Evolutionary conservation across 805 yeast species (phyloP), one percentile per base, ranked within the genome.

Genomic region (Kluyveromyces dobzhanskii): DNA sequence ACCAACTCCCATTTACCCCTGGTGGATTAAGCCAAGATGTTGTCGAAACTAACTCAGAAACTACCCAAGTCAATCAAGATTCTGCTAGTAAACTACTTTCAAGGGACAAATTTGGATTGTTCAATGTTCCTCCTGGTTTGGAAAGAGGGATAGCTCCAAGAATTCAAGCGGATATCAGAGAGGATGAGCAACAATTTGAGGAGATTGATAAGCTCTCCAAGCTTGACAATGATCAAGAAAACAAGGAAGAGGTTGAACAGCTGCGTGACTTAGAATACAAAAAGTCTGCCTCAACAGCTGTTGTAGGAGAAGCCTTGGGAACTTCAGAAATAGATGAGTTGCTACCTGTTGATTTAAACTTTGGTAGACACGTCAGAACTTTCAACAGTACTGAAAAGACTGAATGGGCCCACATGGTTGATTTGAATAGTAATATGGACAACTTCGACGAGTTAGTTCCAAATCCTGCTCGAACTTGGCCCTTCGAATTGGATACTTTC

Each of bases 401-500:
- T 44, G 77, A 79, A 43, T 92, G 97, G 97, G 98, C 98, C 0
- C 98, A 92, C 62, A 77, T 85, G 30, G 95, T 92, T 9, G 95
- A 92, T 50, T 63, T 92, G 35, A 77, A 84, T 52, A 94, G 86
- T 53, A 75, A 73, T 43, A 75, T 92, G 40, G 84, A 80, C 17
- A 87, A 92, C 57, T 92, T 92, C 56, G 69, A 75, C 14, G 95
- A 88, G 51, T 66, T 92, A 37, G 86, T 92, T 4, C 97, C 98
- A 0, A 78, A 84, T 44, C 90, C 90, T 68, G 98, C 98, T 0
- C 68, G 95, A 38, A 76, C 71, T 31, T 92, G 95, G 92, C 97
- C 98, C 0, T 92, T 92, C 54, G 90, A 87, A 57, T 69, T 92
- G 34, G 99, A 92, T 63, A 80, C 83, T 25, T 92, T 92, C 63